Evolutionary conservation across 139 green algal species (phyloP).

Genomic region (Mesotaenium endlicherianum): DNA sequence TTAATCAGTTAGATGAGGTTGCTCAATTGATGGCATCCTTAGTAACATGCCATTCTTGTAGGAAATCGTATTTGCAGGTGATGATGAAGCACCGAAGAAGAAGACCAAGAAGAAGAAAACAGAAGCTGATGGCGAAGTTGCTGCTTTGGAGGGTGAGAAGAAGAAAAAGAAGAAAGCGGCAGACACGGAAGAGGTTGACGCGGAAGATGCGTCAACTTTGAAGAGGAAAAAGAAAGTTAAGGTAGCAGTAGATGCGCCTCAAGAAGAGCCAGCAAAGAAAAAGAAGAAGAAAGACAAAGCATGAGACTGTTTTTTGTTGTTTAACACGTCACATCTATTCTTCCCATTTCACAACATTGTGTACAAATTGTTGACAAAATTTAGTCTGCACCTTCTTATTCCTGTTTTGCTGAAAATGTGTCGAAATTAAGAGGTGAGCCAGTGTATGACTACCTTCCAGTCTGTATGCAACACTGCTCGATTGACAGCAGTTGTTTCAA

Average conservation of each 20-base stretch:
- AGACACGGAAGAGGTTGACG: background rate
- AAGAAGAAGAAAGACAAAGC: slow-evolving; percentile 42
- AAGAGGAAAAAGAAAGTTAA: slow-evolving; percentile 29
- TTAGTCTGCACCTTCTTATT: too few relatives aligned
- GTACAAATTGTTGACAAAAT: too few relatives aligned
- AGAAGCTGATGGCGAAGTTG: slow-evolving; percentile 8
- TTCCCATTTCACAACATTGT: too few relatives aligned
- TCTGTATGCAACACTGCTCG: too few relatives aligned
- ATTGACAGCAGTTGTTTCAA: too few relatives aligned
- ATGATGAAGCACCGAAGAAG: slow-evolving; percentile 22
- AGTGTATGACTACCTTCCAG: too few relatives aligned
- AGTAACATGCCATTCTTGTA: background rate
- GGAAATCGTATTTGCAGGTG: background rate
- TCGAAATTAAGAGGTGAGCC: too few relatives aligned
- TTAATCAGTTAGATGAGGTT: background rate
- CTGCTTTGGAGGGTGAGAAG: slow-evolving; percentile 24
- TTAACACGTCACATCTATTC: too few relatives aligned
- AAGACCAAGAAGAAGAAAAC: slow-evolving; percentile 40
- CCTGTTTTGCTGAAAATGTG: too few relatives aligned
- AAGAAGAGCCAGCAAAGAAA: slow-evolving; percentile 20
- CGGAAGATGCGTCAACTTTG: slow-evolving; percentile 2
- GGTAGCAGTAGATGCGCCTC: background rate
- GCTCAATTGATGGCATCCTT: background rate
- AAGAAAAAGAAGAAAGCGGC: slow-evolving; percentile 41
- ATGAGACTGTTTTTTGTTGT: too few relatives aligned